phyloP scores from a whole-genome alignment of 495 filamentous ascomycete species.

The Podospora appendiculata region DNA sequence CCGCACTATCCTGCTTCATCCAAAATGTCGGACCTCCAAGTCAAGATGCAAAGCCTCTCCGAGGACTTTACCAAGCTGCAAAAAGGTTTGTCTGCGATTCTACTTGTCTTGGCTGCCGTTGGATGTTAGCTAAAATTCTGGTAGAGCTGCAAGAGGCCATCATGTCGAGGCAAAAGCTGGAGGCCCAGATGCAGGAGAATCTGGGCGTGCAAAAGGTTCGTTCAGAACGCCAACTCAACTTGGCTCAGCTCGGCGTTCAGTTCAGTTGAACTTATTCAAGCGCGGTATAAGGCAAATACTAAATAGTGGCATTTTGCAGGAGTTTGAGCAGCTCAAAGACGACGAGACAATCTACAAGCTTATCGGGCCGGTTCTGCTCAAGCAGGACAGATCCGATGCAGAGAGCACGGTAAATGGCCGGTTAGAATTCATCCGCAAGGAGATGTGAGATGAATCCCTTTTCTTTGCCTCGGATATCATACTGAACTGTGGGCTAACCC shows the following conservation, averaged over 20 bases:
- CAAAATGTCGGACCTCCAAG: conserved; percentile 43
- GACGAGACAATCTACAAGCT: conserved; percentile 91
- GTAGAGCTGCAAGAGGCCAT: conserved; percentile 74
- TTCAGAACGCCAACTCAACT: background rate
- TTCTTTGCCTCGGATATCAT: background rate
- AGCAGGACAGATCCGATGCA: conserved; percentile 87
- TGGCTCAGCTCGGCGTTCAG: background rate
- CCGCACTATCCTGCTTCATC: too few species aligned
- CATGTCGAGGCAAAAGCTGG: conserved; percentile 81
- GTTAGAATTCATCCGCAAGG: conserved; percentile 85
- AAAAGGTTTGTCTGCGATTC: conserved; percentile 46
- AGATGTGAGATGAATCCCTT: conserved; percentile 55
- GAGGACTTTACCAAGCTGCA: conserved; percentile 85
- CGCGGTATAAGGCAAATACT: too few species aligned
- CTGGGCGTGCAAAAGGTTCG: conserved; percentile 71
- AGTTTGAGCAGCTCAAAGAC: conserved; percentile 71
- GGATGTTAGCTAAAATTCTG: background rate
- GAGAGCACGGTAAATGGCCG: conserved; percentile 82
- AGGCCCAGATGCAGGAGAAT: conserved; percentile 92
- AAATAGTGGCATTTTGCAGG: conserved; percentile 33
- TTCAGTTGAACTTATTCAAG: too few species aligned
- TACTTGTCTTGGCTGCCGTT: background rate
- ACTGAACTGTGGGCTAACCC: background rate
- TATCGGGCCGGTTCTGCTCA: conserved; percentile 84
- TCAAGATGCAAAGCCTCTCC: conserved; percentile 66